Evolutionary conservation across 495 filamentous ascomycete genomes (phyloP).

Genomic region (Neurospora sp.): DNA sequence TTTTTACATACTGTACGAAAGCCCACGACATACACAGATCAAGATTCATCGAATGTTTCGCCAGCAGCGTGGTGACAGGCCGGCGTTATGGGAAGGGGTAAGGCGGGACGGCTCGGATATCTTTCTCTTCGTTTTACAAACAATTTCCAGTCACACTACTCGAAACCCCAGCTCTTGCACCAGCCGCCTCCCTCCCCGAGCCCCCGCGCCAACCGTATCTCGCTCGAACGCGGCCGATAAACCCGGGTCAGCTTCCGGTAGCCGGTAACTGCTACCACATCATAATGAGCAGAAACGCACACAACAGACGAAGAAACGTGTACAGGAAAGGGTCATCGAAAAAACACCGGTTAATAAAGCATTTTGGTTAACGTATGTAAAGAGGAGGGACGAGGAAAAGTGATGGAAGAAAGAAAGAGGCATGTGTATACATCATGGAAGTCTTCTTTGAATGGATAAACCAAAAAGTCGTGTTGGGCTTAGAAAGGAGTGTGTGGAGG

Average conservation of each 20-base stretch:
- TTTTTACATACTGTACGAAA: slow-evolving; percentile 25
- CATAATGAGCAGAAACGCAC: not conserved
- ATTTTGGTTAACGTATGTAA: not conserved
- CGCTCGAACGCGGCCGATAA: not conserved
- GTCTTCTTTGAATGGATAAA: not conserved
- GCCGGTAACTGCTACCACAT: not conserved
- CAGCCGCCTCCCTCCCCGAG: not conserved
- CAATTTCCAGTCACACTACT: not conserved
- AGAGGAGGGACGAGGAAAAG: not conserved
- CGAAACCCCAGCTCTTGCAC: not conserved
- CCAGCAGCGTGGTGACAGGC: slow-evolving; percentile 3
- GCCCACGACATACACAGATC: slow-evolving; percentile 21
- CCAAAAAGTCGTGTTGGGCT: not conserved
- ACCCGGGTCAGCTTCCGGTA: not conserved
- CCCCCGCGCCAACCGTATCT: not conserved
- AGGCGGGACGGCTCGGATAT: slow-evolving; percentile 8
- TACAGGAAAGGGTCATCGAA: not conserved
- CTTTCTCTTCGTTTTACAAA: slow-evolving; percentile 4
- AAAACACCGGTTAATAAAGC: not conserved
- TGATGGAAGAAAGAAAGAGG: not conserved
- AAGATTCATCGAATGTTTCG: slow-evolving; percentile 17
- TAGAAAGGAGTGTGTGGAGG: not conserved
- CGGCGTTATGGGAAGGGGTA: slow-evolving; percentile 9
- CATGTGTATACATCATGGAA: not conserved
- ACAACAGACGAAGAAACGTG: not conserved